phyloP scores from a whole-genome alignment of 2,329 filamentous ascomycete species.

The Cytospora piceicola region DNA sequence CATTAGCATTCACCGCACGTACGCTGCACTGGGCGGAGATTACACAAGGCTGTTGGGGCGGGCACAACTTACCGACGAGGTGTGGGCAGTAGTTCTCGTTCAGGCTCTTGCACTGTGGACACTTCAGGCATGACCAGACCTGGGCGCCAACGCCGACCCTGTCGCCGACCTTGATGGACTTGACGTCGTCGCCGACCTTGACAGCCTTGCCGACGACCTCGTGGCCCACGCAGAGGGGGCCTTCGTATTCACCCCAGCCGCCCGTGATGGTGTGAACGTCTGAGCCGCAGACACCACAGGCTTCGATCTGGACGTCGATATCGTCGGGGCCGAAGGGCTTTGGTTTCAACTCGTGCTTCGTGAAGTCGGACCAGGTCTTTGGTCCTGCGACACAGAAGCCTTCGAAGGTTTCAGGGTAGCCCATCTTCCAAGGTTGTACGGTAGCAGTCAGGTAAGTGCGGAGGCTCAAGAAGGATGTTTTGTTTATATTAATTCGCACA shows the following conservation, averaged over 20 bases:
- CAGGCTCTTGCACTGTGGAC: slow-evolving; percentile 49
- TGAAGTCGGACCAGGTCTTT: slow-evolving; percentile 48
- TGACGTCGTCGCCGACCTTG: slow-evolving; percentile 48
- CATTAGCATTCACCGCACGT: not conserved
- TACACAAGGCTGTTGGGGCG: too few species aligned
- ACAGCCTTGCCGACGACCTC: slow-evolving; percentile 62
- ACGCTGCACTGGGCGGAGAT: not conserved
- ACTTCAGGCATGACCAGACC: slow-evolving; percentile 59
- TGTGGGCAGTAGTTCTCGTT: slow-evolving; percentile 57
- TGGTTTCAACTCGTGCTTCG: slow-evolving; percentile 47
- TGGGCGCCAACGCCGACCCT: slow-evolving; percentile 68
- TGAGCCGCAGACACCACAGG: slow-evolving; percentile 65
- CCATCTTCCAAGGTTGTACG: slow-evolving; percentile 39
- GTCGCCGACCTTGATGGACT: slow-evolving; percentile 61
- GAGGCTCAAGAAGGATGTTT: not conserved
- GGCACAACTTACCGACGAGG: slow-evolving; percentile 41
- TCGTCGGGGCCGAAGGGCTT: slow-evolving; percentile 73
- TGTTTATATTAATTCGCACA: not conserved
- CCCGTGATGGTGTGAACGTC: slow-evolving; percentile 64
- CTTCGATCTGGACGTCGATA: slow-evolving; percentile 72
- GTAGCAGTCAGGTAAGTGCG: not conserved
- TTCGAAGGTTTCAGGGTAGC: slow-evolving; percentile 50
- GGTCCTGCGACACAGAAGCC: slow-evolving; percentile 49
- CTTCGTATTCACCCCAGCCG: slow-evolving; percentile 53
- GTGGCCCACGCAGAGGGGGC: slow-evolving; percentile 60